Conservation (phyloP, 257 asterid genomes). For the Jacaranda copaia region DNA sequence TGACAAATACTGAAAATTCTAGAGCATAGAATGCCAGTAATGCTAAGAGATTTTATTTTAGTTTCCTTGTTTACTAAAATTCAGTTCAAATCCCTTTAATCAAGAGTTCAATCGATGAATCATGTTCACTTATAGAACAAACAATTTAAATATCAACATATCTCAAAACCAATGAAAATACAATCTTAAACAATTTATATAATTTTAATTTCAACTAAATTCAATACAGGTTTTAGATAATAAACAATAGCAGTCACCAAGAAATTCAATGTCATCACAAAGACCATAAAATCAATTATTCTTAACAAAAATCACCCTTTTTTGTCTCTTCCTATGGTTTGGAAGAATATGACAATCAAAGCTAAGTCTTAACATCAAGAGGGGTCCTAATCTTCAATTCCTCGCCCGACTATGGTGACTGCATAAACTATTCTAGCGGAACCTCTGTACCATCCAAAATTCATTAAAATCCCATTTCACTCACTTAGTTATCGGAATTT, state of each 20-base stretch:
- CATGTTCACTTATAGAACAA: not conserved
- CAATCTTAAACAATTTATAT: not conserved
- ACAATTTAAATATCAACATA: not conserved
- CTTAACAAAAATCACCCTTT: conserved; percentile 13
- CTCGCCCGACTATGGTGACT: conserved; percentile 39
- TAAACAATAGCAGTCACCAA: not conserved
- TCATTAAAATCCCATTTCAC: conserved; percentile 25
- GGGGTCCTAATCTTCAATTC: conserved; percentile 50
- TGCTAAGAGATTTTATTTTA: not conserved
- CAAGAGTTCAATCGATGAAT: not conserved
- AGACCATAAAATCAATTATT: not conserved
- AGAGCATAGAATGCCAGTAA: not conserved
- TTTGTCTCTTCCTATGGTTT: conserved; percentile 7
- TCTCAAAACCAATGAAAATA: not conserved
- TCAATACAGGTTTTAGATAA: conserved; percentile 4
- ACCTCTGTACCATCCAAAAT: conserved; percentile 52
- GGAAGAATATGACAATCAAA: conserved; percentile 23
- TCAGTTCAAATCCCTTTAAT: no score
- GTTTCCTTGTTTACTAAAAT: not conserved
- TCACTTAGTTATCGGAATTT: conserved; percentile 26
- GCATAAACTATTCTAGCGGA: conserved; percentile 50
- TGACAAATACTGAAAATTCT: not conserved
- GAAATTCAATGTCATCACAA: not conserved
- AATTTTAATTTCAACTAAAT: conserved; percentile 11
- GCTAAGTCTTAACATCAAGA: not conserved